phyloP scores from a whole-genome alignment of 257 asterid species.

The Vinca minor region DNA sequence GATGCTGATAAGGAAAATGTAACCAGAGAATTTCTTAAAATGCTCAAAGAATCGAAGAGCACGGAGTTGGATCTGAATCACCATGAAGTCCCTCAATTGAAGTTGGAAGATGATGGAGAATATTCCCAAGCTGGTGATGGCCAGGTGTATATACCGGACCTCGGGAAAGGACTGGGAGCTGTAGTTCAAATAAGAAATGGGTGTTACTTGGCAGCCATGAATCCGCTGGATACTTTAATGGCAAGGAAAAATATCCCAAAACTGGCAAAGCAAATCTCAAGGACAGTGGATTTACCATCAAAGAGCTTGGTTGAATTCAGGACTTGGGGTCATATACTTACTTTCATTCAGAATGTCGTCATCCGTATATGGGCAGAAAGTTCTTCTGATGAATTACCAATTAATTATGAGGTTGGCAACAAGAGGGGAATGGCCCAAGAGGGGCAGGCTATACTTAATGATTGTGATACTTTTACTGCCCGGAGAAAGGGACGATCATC shows the following conservation, averaged over 20 bases:
- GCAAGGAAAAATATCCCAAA: slow-evolving; percentile 52
- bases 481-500: slow-evolving; percentile 27
- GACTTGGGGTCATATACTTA: slow-evolving; percentile 76
- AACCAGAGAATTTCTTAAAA: slow-evolving; percentile 70
- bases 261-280: slow-evolving; percentile 81
- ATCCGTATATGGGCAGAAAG: slow-evolving; percentile 52
- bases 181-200: slow-evolving; percentile 81
- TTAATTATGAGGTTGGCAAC: slow-evolving; percentile 29
- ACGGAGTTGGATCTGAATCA: slow-evolving; percentile 16
- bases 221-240: slow-evolving; percentile 46
- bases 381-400: slow-evolving; percentile 25
- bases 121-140: slow-evolving; percentile 19
- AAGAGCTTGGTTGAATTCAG: slow-evolving; percentile 70
- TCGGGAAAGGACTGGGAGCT: slow-evolving; percentile 81
- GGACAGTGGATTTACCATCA: slow-evolving; percentile 51
- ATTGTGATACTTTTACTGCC: slow-evolving; percentile 26
- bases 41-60: slow-evolving; percentile 53
- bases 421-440: slow-evolving; percentile 42
- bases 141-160: slow-evolving; percentile 49
- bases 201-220: slow-evolving; percentile 71
- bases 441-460: slow-evolving; percentile 26
- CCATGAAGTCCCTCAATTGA: slow-evolving; percentile 18
- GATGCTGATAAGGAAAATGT: slow-evolving; percentile 84
- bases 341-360: slow-evolving; percentile 50
- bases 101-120: slow-evolving; percentile 25